Base-by-base conservation (phyloP, 768 basidiomycete species). In the Mycena epipterygia region DNA sequence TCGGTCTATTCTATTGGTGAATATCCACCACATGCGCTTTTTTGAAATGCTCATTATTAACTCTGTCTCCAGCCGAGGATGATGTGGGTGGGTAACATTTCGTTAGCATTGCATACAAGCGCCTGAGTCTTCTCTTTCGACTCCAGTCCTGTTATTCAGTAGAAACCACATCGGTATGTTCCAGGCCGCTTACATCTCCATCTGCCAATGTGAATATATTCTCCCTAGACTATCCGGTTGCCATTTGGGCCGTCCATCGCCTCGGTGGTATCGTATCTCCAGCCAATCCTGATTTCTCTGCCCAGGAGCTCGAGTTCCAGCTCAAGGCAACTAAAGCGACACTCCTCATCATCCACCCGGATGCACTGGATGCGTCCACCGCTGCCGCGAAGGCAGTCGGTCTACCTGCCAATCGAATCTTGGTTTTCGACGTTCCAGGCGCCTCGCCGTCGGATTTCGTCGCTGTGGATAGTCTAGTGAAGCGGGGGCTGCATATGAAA, bases 111-210 rank as follows among this genome's bases (percentile, higher is more conserved):
- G 37, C 21, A 13, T n/a, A 33, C 27, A 6, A 46, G 13, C 14
- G 0, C 27, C 16, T 27, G 32, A 49, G 32, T 2, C 25, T 55
- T n/a, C 29, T 51, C 16, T 58, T 51, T 46, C 21, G 23, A 42
- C 21, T 41, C 27, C 72, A 92, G 92, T 91, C 11, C 81, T 91
- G 64, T 75, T 92, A 46, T 91, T 89, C 77, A 90, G 90, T 68
- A 85, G 89, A 32, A 93, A 93, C 76, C 89, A 92, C 73, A 76
- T 92, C 46, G 91, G 90, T 89, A 70, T 46, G 84, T 75, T 13
- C 35, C 23, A 5, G n/a, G n/a, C n/a, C n/a, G n/a, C 30, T 23
- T 46, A 19, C 41, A 23, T 32, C 5, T 25, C 11, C 37, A 21
- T 49, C 23, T 60, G 29, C 19, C 16, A 23, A 29, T 39, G 21